Evolutionary conservation across 169 alveolate genomes (phyloP).

Genomic region (Eimeria necatrix): DNA sequence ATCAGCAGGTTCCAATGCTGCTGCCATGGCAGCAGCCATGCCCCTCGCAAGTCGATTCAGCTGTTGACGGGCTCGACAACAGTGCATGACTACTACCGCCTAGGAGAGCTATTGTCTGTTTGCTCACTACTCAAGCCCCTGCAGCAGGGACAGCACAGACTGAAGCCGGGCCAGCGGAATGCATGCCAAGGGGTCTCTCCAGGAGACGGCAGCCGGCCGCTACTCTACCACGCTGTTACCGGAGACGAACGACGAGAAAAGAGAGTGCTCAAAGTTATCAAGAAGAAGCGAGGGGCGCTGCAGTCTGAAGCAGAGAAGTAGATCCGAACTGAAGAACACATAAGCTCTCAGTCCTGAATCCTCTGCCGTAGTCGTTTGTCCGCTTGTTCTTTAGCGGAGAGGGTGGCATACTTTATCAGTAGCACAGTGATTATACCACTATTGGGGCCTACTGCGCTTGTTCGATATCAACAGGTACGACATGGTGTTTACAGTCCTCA

Average conservation of each 20-base stretch:
- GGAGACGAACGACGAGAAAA: not conserved
- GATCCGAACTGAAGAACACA: not conserved
- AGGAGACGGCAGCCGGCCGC: slow-evolving; percentile 2
- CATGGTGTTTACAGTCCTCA: no score
- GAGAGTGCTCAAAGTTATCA: slow-evolving; percentile 53
- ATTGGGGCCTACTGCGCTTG: no score
- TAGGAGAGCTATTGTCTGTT: slow-evolving; percentile 19
- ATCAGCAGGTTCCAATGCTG: not conserved
- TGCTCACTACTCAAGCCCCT: slow-evolving; percentile 7
- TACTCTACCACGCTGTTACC: slow-evolving; percentile 19
- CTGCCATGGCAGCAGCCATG: not conserved
- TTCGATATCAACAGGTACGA: no score
- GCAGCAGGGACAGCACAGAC: slow-evolving; percentile 35
- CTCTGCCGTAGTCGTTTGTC: not conserved
- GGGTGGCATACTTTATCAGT: not conserved
- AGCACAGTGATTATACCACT: not conserved
- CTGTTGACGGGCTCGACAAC: not conserved
- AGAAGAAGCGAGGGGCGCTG: slow-evolving; percentile 25
- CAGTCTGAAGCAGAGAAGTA: slow-evolving; percentile 63
- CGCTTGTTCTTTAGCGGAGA: not conserved
- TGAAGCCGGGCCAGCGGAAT: not conserved
- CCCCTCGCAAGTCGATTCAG: not conserved
- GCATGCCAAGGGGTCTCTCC: not conserved
- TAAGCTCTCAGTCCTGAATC: not conserved
- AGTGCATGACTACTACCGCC: slow-evolving; percentile 6